Evolutionary conservation across 1,139 yeast species (phyloP).

Genomic region (Debaryomyces coudertii): DNA sequence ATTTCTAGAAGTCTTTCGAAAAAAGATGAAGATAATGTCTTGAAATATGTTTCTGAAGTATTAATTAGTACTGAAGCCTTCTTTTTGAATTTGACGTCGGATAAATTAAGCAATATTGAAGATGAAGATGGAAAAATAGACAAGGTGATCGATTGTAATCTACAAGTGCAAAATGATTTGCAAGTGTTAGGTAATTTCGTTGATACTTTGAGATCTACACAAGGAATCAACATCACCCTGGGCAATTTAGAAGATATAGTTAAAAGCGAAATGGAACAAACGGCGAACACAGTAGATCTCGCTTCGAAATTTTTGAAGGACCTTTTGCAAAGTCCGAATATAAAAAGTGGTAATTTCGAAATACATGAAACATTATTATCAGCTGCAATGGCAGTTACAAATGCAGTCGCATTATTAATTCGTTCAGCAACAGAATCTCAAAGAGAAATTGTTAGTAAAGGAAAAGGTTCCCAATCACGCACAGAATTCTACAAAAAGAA

Average conservation of each 20-base stretch:
- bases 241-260: conserved; percentile 73
- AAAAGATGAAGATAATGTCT: conserved; percentile 56
- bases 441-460: conserved; percentile 75
- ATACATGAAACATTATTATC: conserved; percentile 77
- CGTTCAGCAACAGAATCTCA: conserved; percentile 82
- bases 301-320: conserved; percentile 66
- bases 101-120: conserved; percentile 47
- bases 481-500: conserved; percentile 86
- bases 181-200: conserved; percentile 60
- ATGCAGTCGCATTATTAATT: conserved; percentile 74
- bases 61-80: conserved; percentile 67
- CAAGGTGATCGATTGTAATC: conserved; percentile 72
- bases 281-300: conserved; percentile 67
- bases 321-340: conserved; percentile 57
- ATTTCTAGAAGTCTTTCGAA: conserved; percentile 56
- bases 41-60: conserved; percentile 54
- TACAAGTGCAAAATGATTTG: conserved; percentile 70
- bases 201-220: conserved; percentile 54
- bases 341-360: conserved; percentile 64
- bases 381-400: conserved; percentile 81
- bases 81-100: conserved; percentile 62
- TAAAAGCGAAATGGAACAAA: conserved; percentile 69
- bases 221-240: conserved; percentile 42
- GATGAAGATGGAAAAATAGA: conserved; percentile 75
- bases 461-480: conserved; percentile 65